A percentile compares a stretch with the other conserved stretches of the same genome.
Evolutionary conservation across 345 rosid species (phyloP).

Genomic region (Xanthoceras sorbifolium): DNA sequence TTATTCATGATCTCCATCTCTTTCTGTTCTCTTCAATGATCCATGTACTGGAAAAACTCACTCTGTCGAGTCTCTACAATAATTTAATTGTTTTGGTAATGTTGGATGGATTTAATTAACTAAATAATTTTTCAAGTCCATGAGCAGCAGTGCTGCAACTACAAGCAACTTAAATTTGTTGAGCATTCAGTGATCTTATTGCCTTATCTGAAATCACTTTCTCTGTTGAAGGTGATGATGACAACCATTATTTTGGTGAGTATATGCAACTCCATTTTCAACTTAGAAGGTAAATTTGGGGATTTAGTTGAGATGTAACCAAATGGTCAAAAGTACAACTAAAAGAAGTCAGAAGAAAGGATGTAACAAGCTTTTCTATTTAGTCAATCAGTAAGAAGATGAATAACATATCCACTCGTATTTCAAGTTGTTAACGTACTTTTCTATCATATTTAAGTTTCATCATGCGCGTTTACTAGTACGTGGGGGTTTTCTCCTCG

Average conservation of each 20-base stretch:
- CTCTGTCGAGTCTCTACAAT: neutral
- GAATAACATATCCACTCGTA: too few species aligned
- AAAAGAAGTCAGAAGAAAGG: neutral
- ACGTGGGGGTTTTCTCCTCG: too few species aligned
- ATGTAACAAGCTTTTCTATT: too few species aligned
- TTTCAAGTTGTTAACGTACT: too few species aligned
- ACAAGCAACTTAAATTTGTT: neutral
- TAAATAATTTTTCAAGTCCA: neutral
- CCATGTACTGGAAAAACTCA: neutral
- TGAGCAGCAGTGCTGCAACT: neutral
- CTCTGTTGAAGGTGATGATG: neutral
- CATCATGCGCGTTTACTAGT: too few species aligned
- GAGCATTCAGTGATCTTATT: neutral
- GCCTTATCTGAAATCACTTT: neutral
- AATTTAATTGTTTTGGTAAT: too few species aligned
- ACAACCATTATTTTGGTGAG: neutral
- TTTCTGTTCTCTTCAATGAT: neutral
- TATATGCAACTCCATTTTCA: neutral
- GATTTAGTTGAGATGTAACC: neutral
- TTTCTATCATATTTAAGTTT: too few species aligned
- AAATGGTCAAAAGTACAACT: neutral
- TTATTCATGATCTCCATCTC: neutral
- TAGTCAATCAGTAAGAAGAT: neutral
- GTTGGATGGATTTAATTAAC: neutral
- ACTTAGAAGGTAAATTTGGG: neutral